Conservation (phyloP, 2,329 filamentous ascomycete genomes). For the Phialophora tarda region DNA sequence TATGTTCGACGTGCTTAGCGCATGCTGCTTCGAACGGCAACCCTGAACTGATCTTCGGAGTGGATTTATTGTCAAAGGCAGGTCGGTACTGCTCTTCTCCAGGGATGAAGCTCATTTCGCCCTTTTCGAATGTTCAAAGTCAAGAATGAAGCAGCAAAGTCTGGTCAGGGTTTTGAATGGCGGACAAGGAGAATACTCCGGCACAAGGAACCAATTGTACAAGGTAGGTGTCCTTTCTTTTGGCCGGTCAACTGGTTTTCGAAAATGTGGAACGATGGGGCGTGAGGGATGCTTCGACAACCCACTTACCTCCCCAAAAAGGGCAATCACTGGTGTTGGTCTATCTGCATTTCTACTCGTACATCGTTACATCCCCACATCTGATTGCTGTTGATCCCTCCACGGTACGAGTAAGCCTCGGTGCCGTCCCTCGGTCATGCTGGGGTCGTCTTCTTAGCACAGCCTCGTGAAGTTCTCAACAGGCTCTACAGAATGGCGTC, state of each 20-base stretch:
- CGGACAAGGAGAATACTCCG: not conserved
- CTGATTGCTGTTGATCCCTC: not conserved
- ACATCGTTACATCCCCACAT: not conserved
- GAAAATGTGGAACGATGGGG: not conserved
- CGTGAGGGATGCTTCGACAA: not conserved
- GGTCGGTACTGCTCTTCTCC: not conserved
- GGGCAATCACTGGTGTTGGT: not conserved
- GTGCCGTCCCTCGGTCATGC: not conserved
- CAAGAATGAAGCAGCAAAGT: not conserved
- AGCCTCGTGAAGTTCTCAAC: not conserved
- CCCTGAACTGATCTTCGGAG: not conserved
- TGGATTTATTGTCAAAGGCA: not conserved
- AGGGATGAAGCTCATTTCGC: not conserved
- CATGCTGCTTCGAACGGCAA: slow-evolving; percentile 3
- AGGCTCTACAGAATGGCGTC: not conserved
- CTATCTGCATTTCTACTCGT: no score
- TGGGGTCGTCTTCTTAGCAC: not conserved
- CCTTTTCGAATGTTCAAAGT: not conserved
- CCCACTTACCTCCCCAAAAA: not conserved
- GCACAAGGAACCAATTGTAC: not conserved
- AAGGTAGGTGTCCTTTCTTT: not conserved
- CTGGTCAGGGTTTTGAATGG: not conserved
- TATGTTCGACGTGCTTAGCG: slow-evolving; percentile 3
- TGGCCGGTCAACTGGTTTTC: not conserved
- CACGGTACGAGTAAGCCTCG: not conserved